Conservation (phyloP, 2,329 filamentous ascomycete species). For the Amauroascus verrucosus region DNA sequence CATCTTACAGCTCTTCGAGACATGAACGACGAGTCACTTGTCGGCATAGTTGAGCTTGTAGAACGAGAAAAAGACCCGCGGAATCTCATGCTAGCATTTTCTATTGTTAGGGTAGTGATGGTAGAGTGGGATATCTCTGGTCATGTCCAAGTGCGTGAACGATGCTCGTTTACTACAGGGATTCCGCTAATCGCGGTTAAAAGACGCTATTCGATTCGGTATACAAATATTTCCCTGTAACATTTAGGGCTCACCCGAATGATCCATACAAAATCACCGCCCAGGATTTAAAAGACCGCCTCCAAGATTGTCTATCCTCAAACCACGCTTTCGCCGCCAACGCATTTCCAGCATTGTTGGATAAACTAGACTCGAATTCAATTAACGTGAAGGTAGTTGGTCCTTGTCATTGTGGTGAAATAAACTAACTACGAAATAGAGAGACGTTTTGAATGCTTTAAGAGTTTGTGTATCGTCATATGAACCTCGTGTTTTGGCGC, state of each 20-base stretch:
- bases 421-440: slow-evolving; percentile 29
- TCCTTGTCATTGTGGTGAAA: not conserved
- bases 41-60: slow-evolving; percentile 54
- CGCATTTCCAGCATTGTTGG: slow-evolving; percentile 55
- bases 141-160: slow-evolving; percentile 44
- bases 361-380: slow-evolving; percentile 60
- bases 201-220: slow-evolving; percentile 54
- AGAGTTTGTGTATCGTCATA: slow-evolving; percentile 51
- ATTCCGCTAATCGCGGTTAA: not conserved
- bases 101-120: slow-evolving; percentile 56
- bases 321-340: slow-evolving; percentile 55
- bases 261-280: slow-evolving; percentile 61
- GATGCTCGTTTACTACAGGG: not conserved
- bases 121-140: slow-evolving; percentile 55
- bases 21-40: slow-evolving; percentile 51
- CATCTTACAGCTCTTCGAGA: slow-evolving; percentile 39
- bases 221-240: slow-evolving; percentile 64
- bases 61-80: slow-evolving; percentile 59
- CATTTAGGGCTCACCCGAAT: slow-evolving; percentile 58
- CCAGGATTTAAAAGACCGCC: slow-evolving; percentile 54
- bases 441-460: slow-evolving; percentile 56
- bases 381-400: slow-evolving; percentile 51
- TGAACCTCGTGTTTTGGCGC: slow-evolving; percentile 48
- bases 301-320: slow-evolving; percentile 55
- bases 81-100: slow-evolving; percentile 61